phyloP scores from a whole-genome alignment of 192 early-diverging fungal species.

The Coemansia sp. region DNA sequence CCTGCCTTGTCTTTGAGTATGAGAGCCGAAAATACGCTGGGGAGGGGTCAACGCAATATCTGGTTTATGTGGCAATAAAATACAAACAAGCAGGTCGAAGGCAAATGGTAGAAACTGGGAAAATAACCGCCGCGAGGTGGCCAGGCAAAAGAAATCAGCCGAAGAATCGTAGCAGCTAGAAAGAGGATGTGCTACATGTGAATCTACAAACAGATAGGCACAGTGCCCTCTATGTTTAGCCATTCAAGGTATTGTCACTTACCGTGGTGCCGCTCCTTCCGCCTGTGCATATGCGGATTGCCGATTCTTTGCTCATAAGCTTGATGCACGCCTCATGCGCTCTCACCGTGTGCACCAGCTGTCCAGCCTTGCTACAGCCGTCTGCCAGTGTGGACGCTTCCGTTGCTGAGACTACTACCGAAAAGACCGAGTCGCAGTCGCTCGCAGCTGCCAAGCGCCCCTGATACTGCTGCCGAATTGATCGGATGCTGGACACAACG shows the following conservation, averaged over 20 bases:
- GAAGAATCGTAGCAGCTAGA: not conserved
- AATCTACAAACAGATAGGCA: slow-evolving; percentile 1
- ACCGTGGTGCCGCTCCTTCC: slow-evolving; percentile 19
- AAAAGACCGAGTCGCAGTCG: slow-evolving; percentile 4
- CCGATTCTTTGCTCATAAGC: slow-evolving; percentile 36
- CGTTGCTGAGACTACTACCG: slow-evolving; percentile 19
- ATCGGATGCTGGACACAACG: slow-evolving; percentile 44
- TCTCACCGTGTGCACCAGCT: slow-evolving; percentile 6
- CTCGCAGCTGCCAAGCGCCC: slow-evolving; percentile 9
- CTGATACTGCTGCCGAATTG: slow-evolving; percentile 39
- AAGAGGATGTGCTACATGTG: not conserved
- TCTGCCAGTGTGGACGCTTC: not conserved
- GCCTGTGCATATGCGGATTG: slow-evolving; percentile 28
- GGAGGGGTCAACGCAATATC: not conserved
- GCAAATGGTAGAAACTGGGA: not conserved
- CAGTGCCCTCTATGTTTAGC: not conserved
- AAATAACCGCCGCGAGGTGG: not conserved
- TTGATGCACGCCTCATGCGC: slow-evolving; percentile 27
- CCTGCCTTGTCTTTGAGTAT: not conserved
- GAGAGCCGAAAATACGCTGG: not conserved
- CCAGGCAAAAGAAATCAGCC: not conserved
- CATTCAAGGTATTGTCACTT: slow-evolving; percentile 15
- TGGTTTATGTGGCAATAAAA: not conserved
- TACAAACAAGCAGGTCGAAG: not conserved
- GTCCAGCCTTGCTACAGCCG: not conserved